Percentiles rank a stretch among this genome's conserved stretches.
Conservation (phyloP, 495 filamentous ascomycete genomes). For the Echria macrotheca region DNA sequence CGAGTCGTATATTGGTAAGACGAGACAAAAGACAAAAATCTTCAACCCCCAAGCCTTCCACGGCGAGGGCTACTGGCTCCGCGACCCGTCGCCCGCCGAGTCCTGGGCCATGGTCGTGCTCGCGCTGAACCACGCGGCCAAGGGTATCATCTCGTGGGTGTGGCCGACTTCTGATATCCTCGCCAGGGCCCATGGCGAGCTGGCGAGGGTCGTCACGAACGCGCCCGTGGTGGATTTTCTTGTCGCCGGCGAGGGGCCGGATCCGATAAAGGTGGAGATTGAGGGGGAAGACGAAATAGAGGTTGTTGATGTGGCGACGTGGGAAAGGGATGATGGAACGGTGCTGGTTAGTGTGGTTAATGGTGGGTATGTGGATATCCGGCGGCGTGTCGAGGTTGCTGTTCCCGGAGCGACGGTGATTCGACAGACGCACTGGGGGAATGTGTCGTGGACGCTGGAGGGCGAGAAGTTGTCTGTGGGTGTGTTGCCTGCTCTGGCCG, state of each 20-base stretch:
- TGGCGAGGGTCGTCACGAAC: conserved; percentile 40
- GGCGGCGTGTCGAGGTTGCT: conserved; percentile 17
- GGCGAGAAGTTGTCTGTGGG: conserved; percentile 14
- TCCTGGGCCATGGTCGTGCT: conserved; percentile 55
- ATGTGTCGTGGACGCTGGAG: conserved; percentile 20
- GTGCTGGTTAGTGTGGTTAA: conserved; percentile 44
- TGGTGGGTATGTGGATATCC: conserved; percentile 28
- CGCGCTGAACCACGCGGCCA: conserved; percentile 58
- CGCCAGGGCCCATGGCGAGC: conserved; percentile 37
- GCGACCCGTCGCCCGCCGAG: conserved; percentile 52
- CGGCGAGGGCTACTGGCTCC: conserved; percentile 55
- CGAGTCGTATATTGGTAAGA: conserved; percentile 37
- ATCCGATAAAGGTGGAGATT: neutral
- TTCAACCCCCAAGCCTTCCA: conserved; percentile 61
- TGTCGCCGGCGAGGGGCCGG: conserved; percentile 31
- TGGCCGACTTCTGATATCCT: conserved; percentile 44
- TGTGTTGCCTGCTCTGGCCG: conserved; percentile 21
- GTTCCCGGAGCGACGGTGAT: conserved; percentile 17
- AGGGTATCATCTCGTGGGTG: conserved; percentile 49
- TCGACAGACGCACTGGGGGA: conserved; percentile 18
- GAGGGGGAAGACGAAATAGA: conserved; percentile 11
- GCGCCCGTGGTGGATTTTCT: conserved; percentile 37
- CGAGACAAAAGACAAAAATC: conserved; percentile 50
- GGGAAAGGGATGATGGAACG: conserved; percentile 27
- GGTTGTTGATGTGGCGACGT: conserved; percentile 41